Evolutionary conservation across 169 alveolate genomes (phyloP).

Genomic region (Plasmodium knowlesi): DNA sequence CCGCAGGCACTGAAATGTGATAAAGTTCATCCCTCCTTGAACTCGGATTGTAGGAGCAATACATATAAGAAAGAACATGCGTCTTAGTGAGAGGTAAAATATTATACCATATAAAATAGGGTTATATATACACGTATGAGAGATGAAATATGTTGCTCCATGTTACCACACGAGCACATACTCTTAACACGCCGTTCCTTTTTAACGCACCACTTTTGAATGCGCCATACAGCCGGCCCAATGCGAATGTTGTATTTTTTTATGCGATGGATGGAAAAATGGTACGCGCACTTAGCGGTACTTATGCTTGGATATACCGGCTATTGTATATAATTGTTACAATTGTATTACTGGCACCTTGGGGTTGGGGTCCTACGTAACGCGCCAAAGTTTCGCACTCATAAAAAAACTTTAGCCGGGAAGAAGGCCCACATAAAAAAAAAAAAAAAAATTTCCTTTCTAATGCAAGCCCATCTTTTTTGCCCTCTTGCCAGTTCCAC

Average conservation of each 20-base stretch:
- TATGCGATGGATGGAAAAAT: background rate
- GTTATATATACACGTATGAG: background rate
- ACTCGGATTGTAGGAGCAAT: background rate
- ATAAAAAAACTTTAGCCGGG: background rate
- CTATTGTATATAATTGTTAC: background rate
- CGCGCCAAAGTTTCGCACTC: background rate
- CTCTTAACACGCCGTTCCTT: background rate
- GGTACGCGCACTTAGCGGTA: background rate
- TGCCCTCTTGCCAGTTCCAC: background rate
- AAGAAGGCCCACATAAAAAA: background rate
- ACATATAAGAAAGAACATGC: background rate
- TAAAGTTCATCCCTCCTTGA: background rate
- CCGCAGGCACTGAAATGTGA: background rate
- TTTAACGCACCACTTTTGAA: background rate
- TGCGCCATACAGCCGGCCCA: background rate
- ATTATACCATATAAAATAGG: slow-evolving; percentile 1
- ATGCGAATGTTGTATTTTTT: background rate
- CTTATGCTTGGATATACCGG: background rate
- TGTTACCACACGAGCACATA: background rate
- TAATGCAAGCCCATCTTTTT: background rate
- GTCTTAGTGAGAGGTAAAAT: background rate
- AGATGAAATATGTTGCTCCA: background rate
- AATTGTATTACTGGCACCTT: background rate
- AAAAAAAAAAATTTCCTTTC: background rate
- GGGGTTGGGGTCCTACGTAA: background rate